Percentiles rank a stretch among this genome's conserved stretches.
These are phyloP conservation scores for Tillandsia fasciculata DNA, from an alignment of 176 grass and related monocot genomes.

Conservation along the genomic window DNA sequence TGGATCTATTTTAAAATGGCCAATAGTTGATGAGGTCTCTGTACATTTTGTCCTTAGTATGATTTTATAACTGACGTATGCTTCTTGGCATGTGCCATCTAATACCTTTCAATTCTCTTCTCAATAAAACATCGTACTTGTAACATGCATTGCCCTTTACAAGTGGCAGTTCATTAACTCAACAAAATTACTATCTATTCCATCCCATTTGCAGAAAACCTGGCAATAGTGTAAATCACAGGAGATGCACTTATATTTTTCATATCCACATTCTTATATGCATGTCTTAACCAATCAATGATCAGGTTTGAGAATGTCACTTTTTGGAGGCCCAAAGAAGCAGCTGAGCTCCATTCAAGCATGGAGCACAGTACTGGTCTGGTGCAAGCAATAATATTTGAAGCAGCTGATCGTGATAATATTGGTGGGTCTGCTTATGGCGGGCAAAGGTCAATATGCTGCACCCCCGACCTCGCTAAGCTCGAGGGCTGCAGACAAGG, in stretches of 20 bases:
- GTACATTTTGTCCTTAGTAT: too few species aligned
- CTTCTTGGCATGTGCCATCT: too few species aligned
- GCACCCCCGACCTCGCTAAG: conserved; percentile 94
- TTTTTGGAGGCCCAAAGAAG: conserved; percentile 69
- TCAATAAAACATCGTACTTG: neutral
- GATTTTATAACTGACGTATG: too few species aligned
- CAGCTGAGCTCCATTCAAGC: conserved; percentile 56
- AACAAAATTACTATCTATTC: neutral
- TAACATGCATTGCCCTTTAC: neutral
- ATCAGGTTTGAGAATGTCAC: conserved; percentile 75
- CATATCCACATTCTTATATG: neutral
- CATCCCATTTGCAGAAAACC: too few species aligned
- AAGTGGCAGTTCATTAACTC: neutral
- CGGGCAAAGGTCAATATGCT: conserved; percentile 95
- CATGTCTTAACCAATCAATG: neutral
- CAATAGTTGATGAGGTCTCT: too few species aligned
- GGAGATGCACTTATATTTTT: neutral
- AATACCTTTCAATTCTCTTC: neutral
- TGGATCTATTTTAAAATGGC: too few species aligned
- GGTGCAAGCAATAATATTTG: conserved; percentile 87
- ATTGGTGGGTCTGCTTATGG: conserved; percentile 98
- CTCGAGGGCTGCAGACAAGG: conserved; percentile 92
- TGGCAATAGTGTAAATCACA: too few species aligned
- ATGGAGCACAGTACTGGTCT: conserved; percentile 87
- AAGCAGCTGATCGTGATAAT: conserved; percentile 83